Base-by-base conservation (phyloP, 805 yeast species). In the Lipomyces mesembrius region DNA sequence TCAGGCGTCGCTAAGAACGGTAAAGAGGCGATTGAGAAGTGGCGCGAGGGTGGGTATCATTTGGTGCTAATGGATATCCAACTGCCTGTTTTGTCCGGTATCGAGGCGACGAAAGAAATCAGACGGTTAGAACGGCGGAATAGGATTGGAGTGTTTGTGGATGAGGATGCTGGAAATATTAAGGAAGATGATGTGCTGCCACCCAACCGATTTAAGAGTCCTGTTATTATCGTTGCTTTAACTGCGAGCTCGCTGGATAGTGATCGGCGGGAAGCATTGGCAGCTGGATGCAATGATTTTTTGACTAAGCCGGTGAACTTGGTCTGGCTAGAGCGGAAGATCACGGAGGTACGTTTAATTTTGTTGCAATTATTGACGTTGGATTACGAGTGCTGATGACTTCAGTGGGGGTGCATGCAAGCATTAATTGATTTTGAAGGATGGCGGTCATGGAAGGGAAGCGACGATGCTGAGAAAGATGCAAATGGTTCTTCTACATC, bases 331-430 rank as follows among this genome's bases (percentile, higher is more conserved):
- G 91, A 92, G 74, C 91, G 91, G 75, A 95, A 95, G 78, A 90
- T 95, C 61, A 89, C 92, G 0, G 75, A 73, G 69, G 72, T 69
- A 58, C 12, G 66, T 53, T 37, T 53, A 34, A 22, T 53, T 6
- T 39, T 52, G 25, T 56, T 14, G n/a, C 39, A 14, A 12, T 27
- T 25, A 12, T 5, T 35, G 29, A 34, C 43, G 20, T 3, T n/a
- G 20, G 14, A 17, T 11, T 22, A 34, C 17, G 27, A 34, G 12
- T 51, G 56, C 49, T 55, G 27, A n/a, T 49, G 32, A 51, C 72
- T 75, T 52, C 98, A 94, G 78, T 95, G 98, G 98, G 98, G 99
- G 0, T 94, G 98, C 78, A 94, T 94, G 98, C 99, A 94, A 79
- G 98, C 98, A 0, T 80, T 94, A 60, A 93, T 94, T 76, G 96